A percentile compares a stretch with the other conserved stretches of the same genome.
phyloP scores from a whole-genome alignment of 2,329 filamentous ascomycete species.

The Celoporthe dispersa region DNA sequence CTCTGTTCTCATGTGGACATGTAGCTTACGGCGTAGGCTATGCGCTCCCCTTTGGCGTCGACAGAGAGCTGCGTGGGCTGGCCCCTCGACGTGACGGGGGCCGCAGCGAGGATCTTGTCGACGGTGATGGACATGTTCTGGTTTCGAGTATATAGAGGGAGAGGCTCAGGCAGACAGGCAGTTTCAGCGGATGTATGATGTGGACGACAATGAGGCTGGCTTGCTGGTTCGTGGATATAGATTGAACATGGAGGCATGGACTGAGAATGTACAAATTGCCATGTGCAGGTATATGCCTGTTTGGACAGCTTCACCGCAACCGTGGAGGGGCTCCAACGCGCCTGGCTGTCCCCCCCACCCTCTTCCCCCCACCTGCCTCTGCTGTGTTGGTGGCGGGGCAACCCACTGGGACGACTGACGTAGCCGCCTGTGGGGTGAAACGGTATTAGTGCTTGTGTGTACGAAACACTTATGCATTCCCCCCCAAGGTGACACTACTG shows the following conservation, averaged over 20 bases:
- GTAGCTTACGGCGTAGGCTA: slow-evolving; percentile 82
- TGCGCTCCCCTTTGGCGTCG: slow-evolving; percentile 86
- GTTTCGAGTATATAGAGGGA: not conserved
- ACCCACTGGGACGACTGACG: not conserved
- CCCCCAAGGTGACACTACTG: not conserved
- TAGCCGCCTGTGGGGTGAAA: not conserved
- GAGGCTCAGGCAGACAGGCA: not conserved
- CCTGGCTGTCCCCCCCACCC: not conserved
- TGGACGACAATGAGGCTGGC: not conserved
- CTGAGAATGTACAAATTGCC: too few species aligned
- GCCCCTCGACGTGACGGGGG: slow-evolving; percentile 81
- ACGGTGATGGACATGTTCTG: slow-evolving; percentile 57
- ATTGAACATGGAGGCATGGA: not conserved
- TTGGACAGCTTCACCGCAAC: not conserved
- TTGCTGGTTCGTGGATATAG: not conserved
- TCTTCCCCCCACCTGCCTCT: not conserved
- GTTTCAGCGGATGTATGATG: not conserved
- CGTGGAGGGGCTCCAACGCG: not conserved
- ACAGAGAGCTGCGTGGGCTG: slow-evolving; percentile 87
- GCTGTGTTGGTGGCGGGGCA: not conserved
- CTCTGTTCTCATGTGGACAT: not conserved
- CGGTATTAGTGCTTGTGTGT: too few species aligned
- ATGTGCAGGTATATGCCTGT: not conserved
- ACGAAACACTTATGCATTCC: not conserved
- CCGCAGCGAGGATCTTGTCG: slow-evolving; percentile 79